A percentile compares a stretch with the other conserved stretches of the same genome.
Conservation (phyloP, 495 filamentous ascomycete species). For the Trichoderma orchidacearum region DNA sequence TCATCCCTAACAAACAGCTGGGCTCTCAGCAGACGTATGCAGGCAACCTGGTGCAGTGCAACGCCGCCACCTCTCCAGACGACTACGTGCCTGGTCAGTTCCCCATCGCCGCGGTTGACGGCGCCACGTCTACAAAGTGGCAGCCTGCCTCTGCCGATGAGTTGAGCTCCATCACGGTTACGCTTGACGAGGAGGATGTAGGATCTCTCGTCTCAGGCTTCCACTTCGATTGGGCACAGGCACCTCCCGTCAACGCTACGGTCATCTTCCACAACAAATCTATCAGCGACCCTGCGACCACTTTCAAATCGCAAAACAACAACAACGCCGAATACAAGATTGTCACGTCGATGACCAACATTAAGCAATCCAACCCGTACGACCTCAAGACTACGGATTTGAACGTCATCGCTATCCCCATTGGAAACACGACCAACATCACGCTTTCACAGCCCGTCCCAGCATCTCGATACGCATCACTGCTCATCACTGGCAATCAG, state of each 20-base stretch:
- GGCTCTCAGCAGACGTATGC: slow-evolving; percentile 30
- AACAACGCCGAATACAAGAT: neutral
- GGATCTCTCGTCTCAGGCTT: neutral
- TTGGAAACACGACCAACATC: neutral
- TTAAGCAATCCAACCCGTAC: neutral
- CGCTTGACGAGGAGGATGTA: neutral
- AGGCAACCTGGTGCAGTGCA: slow-evolving; percentile 58
- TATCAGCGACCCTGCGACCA: neutral
- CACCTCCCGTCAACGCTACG: neutral
- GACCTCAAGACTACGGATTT: neutral
- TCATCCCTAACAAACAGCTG: slow-evolving; percentile 41
- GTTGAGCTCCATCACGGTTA: neutral
- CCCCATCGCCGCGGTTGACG: slow-evolving; percentile 57
- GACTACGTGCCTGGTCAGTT: slow-evolving; percentile 54
- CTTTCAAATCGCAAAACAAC: neutral
- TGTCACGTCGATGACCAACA: neutral
- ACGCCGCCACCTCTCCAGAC: slow-evolving; percentile 32
- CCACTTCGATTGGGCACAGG: neutral
- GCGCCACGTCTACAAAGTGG: slow-evolving; percentile 58
- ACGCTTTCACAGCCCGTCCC: neutral
- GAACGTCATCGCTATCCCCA: neutral
- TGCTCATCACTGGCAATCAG: neutral
- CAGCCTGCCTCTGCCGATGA: slow-evolving; percentile 33
- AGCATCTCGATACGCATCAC: neutral
- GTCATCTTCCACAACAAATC: neutral